Conservation (phyloP, 176 grass and related monocot genomes). For the Oryza nivara region DNA sequence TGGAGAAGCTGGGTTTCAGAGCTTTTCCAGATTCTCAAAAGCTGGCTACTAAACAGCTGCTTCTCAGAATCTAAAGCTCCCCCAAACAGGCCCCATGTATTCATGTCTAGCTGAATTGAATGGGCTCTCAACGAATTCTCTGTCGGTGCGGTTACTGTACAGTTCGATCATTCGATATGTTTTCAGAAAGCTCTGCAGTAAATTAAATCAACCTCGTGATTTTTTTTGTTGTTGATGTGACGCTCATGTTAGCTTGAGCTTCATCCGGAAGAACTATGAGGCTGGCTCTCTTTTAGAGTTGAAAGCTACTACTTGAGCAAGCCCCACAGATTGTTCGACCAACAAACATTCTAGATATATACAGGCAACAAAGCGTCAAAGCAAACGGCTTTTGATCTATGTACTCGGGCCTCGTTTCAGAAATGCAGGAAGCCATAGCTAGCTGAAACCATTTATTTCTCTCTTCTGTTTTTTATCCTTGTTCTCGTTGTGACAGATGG, state of each 20-base stretch:
- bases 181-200: slow-evolving; percentile 5
- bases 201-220: neutral
- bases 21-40: too few species aligned
- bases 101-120: slow-evolving; percentile 44
- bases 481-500: neutral
- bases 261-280: slow-evolving; percentile 31
- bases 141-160: slow-evolving; percentile 48
- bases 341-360: slow-evolving; percentile 1
- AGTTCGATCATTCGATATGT: neutral
- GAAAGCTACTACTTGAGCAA: slow-evolving; percentile 36
- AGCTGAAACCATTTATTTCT: neutral
- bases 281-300: neutral
- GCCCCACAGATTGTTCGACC: slow-evolving; percentile 39
- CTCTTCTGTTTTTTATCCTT: neutral
- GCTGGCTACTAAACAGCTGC: too few species aligned
- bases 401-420: neutral
- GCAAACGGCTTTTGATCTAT: neutral
- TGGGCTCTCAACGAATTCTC: neutral
- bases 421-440: neutral
- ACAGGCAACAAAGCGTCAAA: slow-evolving; percentile 6
- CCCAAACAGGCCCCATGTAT: too few species aligned
- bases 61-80: too few species aligned
- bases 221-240: neutral
- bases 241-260: slow-evolving; percentile 14
- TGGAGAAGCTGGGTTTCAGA: too few species aligned